Evolutionary conservation across 306 rosid species (phyloP).

Genomic region (Acacia crassicarpa): DNA sequence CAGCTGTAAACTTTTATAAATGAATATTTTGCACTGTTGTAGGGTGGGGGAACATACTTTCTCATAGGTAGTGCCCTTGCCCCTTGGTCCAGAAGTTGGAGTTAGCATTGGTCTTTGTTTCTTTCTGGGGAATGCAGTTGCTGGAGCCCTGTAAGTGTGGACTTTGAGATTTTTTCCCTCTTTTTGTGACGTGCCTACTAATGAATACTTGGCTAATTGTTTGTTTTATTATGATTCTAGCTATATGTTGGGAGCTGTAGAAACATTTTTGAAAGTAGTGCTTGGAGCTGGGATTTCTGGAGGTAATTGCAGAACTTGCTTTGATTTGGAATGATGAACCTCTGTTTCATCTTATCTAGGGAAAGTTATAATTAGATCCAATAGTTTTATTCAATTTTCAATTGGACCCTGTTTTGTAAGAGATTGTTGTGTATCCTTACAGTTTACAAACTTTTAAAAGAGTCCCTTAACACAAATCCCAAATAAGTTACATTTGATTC

Average conservation of each 20-base stretch:
- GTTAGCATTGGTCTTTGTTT: too few species aligned
- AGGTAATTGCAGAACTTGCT: slow-evolving; percentile 52
- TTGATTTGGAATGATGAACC: slow-evolving; percentile 12
- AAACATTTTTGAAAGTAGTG: slow-evolving; percentile 95
- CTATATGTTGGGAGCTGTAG: slow-evolving; percentile 98
- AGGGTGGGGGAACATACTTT: too few species aligned
- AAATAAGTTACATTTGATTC: neutral
- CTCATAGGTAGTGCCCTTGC: too few species aligned
- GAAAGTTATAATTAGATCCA: neutral
- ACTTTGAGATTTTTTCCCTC: too few species aligned
- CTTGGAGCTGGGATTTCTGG: slow-evolving; percentile 90
- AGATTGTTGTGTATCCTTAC: neutral
- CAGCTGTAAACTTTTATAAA: too few species aligned
- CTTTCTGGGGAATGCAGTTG: too few species aligned
- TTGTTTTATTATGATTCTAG: slow-evolving; percentile 64
- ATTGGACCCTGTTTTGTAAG: neutral
- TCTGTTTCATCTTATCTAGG: neutral
- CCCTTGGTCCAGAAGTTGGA: too few species aligned
- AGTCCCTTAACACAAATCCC: neutral
- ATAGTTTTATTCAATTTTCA: neutral
- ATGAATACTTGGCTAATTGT: slow-evolving; percentile 26
- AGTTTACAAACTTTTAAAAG: neutral
- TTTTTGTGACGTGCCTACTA: too few species aligned
- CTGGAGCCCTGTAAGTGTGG: too few species aligned
- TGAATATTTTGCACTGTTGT: too few species aligned